Percentiles rank a stretch among this genome's conserved stretches.
Evolutionary conservation across 495 filamentous ascomycete species (phyloP).

Genomic region (Tuber borchii): DNA sequence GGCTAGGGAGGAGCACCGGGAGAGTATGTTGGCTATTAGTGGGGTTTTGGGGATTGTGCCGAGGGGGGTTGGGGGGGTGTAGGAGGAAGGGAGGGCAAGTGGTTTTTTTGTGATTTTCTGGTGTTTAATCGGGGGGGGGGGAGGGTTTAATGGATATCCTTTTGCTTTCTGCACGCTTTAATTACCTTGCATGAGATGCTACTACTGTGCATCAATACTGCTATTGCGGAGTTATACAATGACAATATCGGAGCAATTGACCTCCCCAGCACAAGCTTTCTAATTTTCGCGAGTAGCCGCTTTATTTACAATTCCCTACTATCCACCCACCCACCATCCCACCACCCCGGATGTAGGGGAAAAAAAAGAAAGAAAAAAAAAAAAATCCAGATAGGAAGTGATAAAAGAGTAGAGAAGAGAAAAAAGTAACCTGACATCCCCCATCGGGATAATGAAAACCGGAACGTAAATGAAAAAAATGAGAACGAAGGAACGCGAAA

Average conservation of each 20-base stretch:
- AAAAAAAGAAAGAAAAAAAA: neutral
- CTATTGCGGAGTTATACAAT: neutral
- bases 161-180: neutral
- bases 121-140: neutral
- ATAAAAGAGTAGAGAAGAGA: neutral
- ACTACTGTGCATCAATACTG: neutral
- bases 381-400: neutral
- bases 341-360: neutral
- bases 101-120: neutral
- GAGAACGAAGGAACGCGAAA: neutral
- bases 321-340: neutral
- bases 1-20: constrained; percentile 26
- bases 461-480: neutral
- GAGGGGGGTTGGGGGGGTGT: constrained; percentile 5
- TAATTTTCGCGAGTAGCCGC: neutral
- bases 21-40: constrained; percentile 35
- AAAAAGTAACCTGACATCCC: neutral
- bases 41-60: constrained; percentile 28
- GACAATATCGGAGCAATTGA: neutral
- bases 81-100: neutral
- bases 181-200: neutral
- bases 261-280: neutral
- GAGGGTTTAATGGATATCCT: neutral
- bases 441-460: neutral
- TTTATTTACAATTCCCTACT: neutral